Evolutionary conservation across 2,329 filamentous ascomycete genomes (phyloP), one percentile per base, ranked within the genome.

Genomic region (Orbilia quercus): DNA sequence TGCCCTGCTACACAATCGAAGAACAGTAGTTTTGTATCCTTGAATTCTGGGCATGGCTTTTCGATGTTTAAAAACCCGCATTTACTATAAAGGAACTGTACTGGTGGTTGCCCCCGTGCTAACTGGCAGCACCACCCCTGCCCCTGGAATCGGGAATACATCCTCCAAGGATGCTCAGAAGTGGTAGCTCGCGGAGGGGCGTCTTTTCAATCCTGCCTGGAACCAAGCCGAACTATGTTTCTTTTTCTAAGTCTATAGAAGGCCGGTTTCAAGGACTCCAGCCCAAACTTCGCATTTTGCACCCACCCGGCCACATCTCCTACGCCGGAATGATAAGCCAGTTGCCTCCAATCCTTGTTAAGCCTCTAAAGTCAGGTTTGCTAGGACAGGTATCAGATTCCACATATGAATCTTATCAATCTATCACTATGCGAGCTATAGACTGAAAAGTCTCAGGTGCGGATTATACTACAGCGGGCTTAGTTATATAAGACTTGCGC

Each of bases 371-470:
- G 31, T 48, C 53, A 58, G 50, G 53, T 5, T 44, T 25, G 12
- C 9, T n/a, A 16, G 36, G 36, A 28, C 16, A 31, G 54, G 16
- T 31, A 64, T 23, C 48, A 54, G 36, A 64, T 59, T 36, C 42
- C 55, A 60, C 23, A 73, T 66, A 31, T 25, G 36, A 20, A 73
- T 65, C 60, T 73, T 60, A 66, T 73, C 69, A 66, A 62, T 66
- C 54, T 60, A 31, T 51, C 59, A 34, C 53, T 53, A 42, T 65
- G 54, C n/a, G 20, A 25, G 12, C 11, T 31, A 50, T 50, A 50
- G 45, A 50, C n/a, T 50, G 20, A 20, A 28, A 50, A 28, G 45
- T 3, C n/a, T 20, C 28, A 14, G 20, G 45, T 31, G 28, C 9
- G 28, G 28, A 31, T 28, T 28, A 18, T 16, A 40, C 3, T 12